Percentiles rank a stretch among this genome's conserved stretches.
These are phyloP conservation scores for Trypanosoma avium DNA, from an alignment of 208 protist species.

Conservation along the genomic window DNA sequence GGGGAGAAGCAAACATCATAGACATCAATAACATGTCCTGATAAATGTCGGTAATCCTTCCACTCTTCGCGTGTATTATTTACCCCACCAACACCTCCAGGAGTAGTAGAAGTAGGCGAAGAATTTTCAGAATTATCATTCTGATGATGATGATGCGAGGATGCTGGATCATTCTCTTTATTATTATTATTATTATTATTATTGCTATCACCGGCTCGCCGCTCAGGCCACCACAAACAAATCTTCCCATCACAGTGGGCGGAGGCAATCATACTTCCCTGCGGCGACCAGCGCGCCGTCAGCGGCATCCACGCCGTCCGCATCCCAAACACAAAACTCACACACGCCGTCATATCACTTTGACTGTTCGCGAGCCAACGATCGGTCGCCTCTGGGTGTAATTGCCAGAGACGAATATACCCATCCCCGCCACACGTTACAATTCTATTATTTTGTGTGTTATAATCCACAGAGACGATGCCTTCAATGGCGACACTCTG, in stretches of 20 bases:
- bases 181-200: not conserved
- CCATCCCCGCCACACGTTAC: slow-evolving; percentile 83
- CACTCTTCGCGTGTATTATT: slow-evolving; percentile 70
- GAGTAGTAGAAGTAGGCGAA: too few species aligned
- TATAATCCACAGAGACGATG: slow-evolving; percentile 81
- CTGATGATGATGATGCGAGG: too few species aligned
- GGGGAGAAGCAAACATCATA: slow-evolving; percentile 87
- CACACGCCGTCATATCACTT: slow-evolving; percentile 73
- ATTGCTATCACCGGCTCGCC: not conserved
- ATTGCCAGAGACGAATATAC: slow-evolving; percentile 69
- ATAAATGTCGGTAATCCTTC: slow-evolving; percentile 86
- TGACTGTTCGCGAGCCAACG: slow-evolving; percentile 59
- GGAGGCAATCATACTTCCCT: slow-evolving; percentile 76
- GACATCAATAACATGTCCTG: slow-evolving; percentile 83
- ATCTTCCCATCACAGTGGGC: slow-evolving; percentile 85
- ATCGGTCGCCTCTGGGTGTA: slow-evolving; percentile 43
- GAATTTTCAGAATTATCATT: too few species aligned
- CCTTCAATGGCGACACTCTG: slow-evolving; percentile 71
- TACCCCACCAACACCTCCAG: too few species aligned
- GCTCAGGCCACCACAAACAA: slow-evolving; percentile 81
- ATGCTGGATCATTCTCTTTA: not conserved
- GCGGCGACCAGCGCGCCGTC: slow-evolving; percentile 82
- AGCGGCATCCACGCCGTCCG: slow-evolving; percentile 72
- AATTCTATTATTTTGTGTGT: slow-evolving; percentile 42
- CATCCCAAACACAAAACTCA: slow-evolving; percentile 58